A percentile compares a stretch with the other conserved stretches of the same genome.
These are phyloP conservation scores for Neonectria faginata DNA, from an alignment of 2,329 filamentous ascomycete genomes.

Conservation along the genomic window DNA sequence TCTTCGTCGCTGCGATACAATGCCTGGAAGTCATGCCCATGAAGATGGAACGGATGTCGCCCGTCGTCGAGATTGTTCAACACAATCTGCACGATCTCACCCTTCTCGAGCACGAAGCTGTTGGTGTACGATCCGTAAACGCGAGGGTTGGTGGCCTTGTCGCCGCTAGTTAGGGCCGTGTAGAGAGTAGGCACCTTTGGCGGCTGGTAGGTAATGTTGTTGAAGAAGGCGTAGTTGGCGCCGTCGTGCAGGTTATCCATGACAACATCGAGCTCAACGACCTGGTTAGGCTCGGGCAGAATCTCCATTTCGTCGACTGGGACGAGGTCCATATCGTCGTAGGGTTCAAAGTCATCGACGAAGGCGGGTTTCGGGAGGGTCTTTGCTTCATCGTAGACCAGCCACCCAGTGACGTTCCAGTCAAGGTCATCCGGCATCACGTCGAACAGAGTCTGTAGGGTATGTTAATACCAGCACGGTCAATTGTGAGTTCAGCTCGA, in stretches of 20 bases:
- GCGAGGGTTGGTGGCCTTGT: slow-evolving; percentile 66
- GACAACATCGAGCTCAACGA: slow-evolving; percentile 72
- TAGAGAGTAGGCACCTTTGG: slow-evolving; percentile 86
- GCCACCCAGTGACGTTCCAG: slow-evolving; percentile 74
- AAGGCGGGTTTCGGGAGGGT: slow-evolving; percentile 62
- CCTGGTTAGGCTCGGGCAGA: slow-evolving; percentile 70
- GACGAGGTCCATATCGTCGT: slow-evolving; percentile 79
- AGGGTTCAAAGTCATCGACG: slow-evolving; percentile 72
- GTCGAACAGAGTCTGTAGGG: slow-evolving; percentile 72
- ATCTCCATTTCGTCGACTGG: slow-evolving; percentile 74
- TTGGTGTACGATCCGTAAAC: slow-evolving; percentile 77
- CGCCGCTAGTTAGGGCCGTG: slow-evolving; percentile 74
- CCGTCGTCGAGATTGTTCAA: slow-evolving; percentile 81
- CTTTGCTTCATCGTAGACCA: slow-evolving; percentile 65
- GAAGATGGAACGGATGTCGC: slow-evolving; percentile 82
- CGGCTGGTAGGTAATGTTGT: slow-evolving; percentile 79
- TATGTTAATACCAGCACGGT: slow-evolving; percentile 22
- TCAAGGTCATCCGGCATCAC: slow-evolving; percentile 74
- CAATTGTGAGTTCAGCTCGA: not conserved
- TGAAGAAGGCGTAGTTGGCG: slow-evolving; percentile 73
- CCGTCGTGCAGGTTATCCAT: slow-evolving; percentile 73
- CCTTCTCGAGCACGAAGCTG: slow-evolving; percentile 74
- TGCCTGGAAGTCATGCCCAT: slow-evolving; percentile 81
- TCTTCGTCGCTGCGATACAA: slow-evolving; percentile 70
- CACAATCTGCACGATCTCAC: slow-evolving; percentile 77